Conservation (phyloP, 768 basidiomycete species). For the Asterophora parasitica region DNA sequence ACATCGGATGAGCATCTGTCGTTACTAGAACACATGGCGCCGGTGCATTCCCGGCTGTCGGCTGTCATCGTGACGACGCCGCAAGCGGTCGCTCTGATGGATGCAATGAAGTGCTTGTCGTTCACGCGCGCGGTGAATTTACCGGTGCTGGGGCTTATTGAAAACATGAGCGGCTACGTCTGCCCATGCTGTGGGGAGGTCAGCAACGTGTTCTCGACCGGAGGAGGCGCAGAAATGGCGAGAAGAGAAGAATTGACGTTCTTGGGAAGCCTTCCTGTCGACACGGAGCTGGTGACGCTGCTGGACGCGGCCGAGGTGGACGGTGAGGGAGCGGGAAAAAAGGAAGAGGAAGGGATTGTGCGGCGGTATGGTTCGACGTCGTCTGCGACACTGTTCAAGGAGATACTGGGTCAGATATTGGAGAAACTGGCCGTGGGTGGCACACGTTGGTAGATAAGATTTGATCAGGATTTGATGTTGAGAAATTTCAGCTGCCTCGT, state of each 20-base stretch:
- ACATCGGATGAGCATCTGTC: constrained; percentile 99
- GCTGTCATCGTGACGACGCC: constrained; percentile 95
- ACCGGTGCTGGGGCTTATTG: constrained; percentile 87
- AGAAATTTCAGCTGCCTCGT: constrained; percentile 27
- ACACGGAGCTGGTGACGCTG: constrained; percentile 83
- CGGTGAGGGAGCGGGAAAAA: constrained; percentile 16
- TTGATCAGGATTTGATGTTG: not conserved
- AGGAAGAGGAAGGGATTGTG: constrained; percentile 44
- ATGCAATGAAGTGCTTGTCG: constrained; percentile 93
- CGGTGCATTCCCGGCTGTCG: constrained; percentile 70
- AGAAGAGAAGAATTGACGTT: constrained; percentile 66
- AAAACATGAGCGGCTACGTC: constrained; percentile 98
- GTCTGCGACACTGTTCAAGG: constrained; percentile 63
- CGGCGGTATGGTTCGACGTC: constrained; percentile 62
- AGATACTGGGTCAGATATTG: constrained; percentile 38
- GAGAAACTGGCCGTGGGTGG: no score
- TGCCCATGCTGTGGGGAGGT: constrained; percentile 97
- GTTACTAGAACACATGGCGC: constrained; percentile 88
- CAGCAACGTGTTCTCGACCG: constrained; percentile 90
- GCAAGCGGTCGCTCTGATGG: constrained; percentile 92
- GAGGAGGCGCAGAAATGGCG: constrained; percentile 89
- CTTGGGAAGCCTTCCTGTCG: constrained; percentile 88
- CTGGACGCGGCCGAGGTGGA: constrained; percentile 60
- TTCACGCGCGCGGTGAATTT: constrained; percentile 87
- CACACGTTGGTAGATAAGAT: not conserved